Base-by-base conservation (phyloP, 2,329 filamentous ascomycete genomes). In the Fusarium luffae region DNA sequence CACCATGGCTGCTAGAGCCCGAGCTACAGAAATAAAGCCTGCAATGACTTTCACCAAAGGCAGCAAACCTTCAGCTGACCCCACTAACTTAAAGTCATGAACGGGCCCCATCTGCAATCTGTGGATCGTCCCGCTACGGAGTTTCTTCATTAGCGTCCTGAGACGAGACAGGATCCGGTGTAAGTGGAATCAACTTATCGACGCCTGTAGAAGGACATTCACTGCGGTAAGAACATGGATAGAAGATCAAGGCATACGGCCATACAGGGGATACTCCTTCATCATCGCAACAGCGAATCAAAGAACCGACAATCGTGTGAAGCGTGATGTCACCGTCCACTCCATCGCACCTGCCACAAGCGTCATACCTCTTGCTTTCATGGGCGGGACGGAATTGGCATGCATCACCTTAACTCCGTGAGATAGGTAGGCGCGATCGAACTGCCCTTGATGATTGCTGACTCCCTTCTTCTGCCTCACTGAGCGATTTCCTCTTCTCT, bases 301-400 rank as follows among this genome's bases (percentile, higher is more conserved):
- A 52, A 44, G 10, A 10, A 42, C 47, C 14, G 27, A 27, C 18
- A 42, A 47, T 25, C 49, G 34, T 61, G 60, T 43, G 50, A 55
- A 64, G 52, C 42, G 67, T 69, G 62, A 69, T 69, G 62, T 69
- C 67, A 69, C 54, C 49, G 44, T 25, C 37, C 32, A 41, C 34
- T 32, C 40, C 23, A 43, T 37, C 41, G 28, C 25, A 30, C 43
- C 44, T 66, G 46, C 41, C 47, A 40, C 41, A 41, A 48, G 28
- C 60, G 62, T 66, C 63, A 66, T 66, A 48, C 46, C 43, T 40
- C 23, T 44, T 54, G 27, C 32, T 18, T 21, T 62, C 34, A 23
- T 43, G 51, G 21, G 42, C 19, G 55, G 62, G 43, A 59, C 47
- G 58, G 51, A 46, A 48, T 48, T 67, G 46, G 43, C 41, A 44